These are phyloP conservation scores for Striga asiatica DNA, from an alignment of 257 asterid species.

Conservation along the genomic window DNA sequence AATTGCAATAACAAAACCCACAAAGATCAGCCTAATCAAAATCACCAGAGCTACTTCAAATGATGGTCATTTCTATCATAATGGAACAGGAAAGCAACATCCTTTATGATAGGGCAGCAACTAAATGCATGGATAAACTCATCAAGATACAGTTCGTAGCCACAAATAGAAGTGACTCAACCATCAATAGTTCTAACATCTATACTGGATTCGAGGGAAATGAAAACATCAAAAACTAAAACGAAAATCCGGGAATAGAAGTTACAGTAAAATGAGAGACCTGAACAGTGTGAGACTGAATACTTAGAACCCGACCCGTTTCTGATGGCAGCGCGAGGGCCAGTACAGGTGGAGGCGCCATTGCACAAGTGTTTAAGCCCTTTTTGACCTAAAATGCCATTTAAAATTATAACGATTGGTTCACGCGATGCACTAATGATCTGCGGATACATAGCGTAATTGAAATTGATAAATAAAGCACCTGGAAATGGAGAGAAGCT, in stretches of 20 bases:
- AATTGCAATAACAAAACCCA: background rate
- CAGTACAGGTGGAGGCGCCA: constrained; percentile 81
- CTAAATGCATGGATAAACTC: too few relatives aligned
- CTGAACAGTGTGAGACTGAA: constrained; percentile 98
- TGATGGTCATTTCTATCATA: background rate
- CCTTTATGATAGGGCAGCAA: background rate
- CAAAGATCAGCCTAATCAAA: background rate
- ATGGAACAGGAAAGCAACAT: background rate
- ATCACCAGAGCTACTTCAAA: background rate
- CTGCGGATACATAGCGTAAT: too few relatives aligned
- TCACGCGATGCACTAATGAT: too few relatives aligned
- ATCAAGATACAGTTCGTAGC: too few relatives aligned
- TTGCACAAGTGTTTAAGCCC: constrained; percentile 26
- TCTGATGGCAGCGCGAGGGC: constrained; percentile 80
- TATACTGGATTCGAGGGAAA: background rate
- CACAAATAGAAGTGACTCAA: background rate
- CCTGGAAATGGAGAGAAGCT: too few relatives aligned
- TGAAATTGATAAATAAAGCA: too few relatives aligned
- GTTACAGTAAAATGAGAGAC: constrained; percentile 23
- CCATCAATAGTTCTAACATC: background rate
- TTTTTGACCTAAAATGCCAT: constrained; percentile 28
- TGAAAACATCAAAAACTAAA: background rate
- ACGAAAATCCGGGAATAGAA: background rate
- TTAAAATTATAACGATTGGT: too few relatives aligned
- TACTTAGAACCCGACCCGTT: constrained; percentile 89